These are phyloP conservation scores for Zizania latifolia DNA, from an alignment of 176 grass and related monocot genomes.

Conservation along the genomic window DNA sequence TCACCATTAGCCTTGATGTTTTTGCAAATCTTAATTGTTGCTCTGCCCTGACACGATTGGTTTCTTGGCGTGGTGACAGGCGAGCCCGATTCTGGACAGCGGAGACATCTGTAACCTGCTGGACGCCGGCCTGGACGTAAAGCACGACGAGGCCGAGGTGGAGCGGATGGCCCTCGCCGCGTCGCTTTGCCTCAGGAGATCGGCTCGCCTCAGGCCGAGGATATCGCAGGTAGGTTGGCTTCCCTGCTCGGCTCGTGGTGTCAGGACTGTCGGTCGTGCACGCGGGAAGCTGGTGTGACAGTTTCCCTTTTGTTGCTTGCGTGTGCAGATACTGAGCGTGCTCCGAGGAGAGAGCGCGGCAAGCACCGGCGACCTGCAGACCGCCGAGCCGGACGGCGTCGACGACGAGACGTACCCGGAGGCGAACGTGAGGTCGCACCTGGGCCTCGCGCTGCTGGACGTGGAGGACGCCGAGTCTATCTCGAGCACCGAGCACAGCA, in stretches of 20 bases:
- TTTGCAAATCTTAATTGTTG: no score
- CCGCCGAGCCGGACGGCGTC: constrained; percentile 38
- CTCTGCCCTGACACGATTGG: background rate
- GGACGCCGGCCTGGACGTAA: constrained; percentile 59
- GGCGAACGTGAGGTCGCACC: constrained; percentile 61
- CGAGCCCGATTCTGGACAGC: constrained; percentile 56
- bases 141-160: constrained; percentile 51
- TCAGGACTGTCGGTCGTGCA: background rate
- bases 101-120: constrained; percentile 61
- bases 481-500: constrained; percentile 64
- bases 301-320: background rate
- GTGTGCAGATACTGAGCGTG: constrained; percentile 49
- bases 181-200: constrained; percentile 70
- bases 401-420: constrained; percentile 80
- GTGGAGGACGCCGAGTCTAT: constrained; percentile 74
- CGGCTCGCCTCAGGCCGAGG: constrained; percentile 60
- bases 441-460: constrained; percentile 66
- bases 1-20: background rate
- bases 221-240: constrained; percentile 65
- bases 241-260: background rate
- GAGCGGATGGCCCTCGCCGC: constrained; percentile 59
- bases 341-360: constrained; percentile 43
- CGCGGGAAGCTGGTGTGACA: background rate
- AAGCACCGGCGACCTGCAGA: constrained; percentile 6
- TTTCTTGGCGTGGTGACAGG: constrained; percentile 31